Evolutionary conservation across 2,329 filamentous ascomycete genomes (phyloP).

Genomic region (Talaromyces funiculosus): DNA sequence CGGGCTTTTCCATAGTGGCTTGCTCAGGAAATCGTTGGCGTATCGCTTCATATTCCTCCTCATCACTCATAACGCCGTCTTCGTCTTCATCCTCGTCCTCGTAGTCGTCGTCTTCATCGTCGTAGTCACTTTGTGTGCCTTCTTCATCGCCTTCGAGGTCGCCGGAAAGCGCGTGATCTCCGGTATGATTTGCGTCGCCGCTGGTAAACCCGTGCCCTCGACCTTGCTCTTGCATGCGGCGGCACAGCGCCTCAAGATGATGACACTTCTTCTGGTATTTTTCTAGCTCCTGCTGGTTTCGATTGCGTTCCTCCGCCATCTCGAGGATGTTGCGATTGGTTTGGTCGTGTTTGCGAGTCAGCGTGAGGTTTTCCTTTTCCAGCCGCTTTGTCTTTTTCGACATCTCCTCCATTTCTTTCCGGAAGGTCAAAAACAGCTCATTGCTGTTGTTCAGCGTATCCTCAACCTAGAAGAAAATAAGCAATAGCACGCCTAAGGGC

Average conservation of each 20-base stretch:
- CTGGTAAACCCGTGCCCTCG: slow-evolving; percentile 64
- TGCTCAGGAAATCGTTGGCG: slow-evolving; percentile 24
- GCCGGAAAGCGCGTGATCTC: slow-evolving; percentile 13
- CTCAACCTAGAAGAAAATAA: slow-evolving; percentile 65
- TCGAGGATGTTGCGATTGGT: slow-evolving; percentile 93
- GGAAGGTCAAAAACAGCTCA: slow-evolving; percentile 91
- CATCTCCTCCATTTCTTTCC: slow-evolving; percentile 99
- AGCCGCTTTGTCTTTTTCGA: slow-evolving; percentile 96
- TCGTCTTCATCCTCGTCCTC: slow-evolving; percentile 61
- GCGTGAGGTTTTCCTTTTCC: slow-evolving; percentile 89
- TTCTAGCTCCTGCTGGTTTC: slow-evolving; percentile 69
- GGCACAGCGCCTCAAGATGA: slow-evolving; percentile 89
- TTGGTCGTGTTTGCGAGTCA: slow-evolving; percentile 88
- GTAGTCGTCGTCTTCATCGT: slow-evolving; percentile 54
- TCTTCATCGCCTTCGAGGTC: slow-evolving; percentile 53
- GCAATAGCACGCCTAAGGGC: background rate
- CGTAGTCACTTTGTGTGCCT: slow-evolving; percentile 47
- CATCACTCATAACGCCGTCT: slow-evolving; percentile 55
- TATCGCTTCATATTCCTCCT: slow-evolving; percentile 44
- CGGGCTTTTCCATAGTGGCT: slow-evolving; percentile 33
- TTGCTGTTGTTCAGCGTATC: slow-evolving; percentile 98
- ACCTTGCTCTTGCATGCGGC: slow-evolving; percentile 92
- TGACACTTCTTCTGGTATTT: slow-evolving; percentile 77
- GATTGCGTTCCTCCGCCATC: slow-evolving; percentile 89
- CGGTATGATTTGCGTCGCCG: slow-evolving; percentile 32